Conservation (phyloP, 208 protist genomes). For the Borovskyia barvae region DNA sequence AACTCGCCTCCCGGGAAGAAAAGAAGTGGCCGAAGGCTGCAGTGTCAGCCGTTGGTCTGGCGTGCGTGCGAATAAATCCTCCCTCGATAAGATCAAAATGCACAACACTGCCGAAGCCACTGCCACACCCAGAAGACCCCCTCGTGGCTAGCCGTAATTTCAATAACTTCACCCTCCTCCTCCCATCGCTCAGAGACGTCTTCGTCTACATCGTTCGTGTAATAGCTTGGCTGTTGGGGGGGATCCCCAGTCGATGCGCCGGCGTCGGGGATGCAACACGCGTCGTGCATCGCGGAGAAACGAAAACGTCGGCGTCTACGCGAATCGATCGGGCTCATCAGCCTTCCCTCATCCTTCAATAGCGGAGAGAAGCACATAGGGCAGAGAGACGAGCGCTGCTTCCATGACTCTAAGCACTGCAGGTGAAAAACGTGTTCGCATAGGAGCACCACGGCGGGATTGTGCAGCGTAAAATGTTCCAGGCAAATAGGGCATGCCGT, state of each 20-base stretch:
- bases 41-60: no score
- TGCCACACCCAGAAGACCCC: conserved; percentile 4
- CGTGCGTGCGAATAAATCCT: no score
- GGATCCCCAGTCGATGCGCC: no score
- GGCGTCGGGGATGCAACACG: no score
- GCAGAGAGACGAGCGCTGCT: conserved; percentile 58
- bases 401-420: conserved; percentile 81
- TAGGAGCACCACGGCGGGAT: conserved; percentile 71
- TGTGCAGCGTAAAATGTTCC: conserved; percentile 75
- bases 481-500: conserved; percentile 79
- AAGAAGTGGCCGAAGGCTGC: no score
- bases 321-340: conserved; percentile 48
- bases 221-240: no score
- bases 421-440: conserved; percentile 83
- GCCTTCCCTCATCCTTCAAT: conserved; percentile 30
- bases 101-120: conserved; percentile 15
- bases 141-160: conserved; percentile 5
- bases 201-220: neutral
- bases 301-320: conserved; percentile 29
- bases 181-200: conserved; percentile 2
- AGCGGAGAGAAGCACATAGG: conserved; percentile 62
- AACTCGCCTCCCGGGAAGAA: no score
- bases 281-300: no score
- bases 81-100: no score
- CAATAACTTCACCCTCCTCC: conserved; percentile 17